A percentile compares a stretch with the other conserved stretches of the same genome.
phyloP scores from a whole-genome alignment of 1,284 basidiomycete species.

The Athelia psychrophila region DNA sequence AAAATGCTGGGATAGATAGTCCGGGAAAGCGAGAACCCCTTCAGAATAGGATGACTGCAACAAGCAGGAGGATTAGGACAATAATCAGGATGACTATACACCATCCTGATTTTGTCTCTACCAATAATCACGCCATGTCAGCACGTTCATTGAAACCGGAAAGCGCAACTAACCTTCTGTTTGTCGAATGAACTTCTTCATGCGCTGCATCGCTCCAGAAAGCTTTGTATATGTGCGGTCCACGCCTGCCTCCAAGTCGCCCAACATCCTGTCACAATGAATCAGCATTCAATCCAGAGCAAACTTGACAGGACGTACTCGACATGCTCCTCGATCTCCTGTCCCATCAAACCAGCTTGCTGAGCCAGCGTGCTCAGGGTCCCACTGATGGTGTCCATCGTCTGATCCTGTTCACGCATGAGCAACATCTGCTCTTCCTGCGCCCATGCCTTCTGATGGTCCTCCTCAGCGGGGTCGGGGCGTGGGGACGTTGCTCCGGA shows the following conservation, averaged over 20 bases:
- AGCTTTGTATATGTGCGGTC: conserved; percentile 75
- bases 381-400: conserved; percentile 82
- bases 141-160: neutral
- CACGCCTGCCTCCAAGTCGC: conserved; percentile 75
- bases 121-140: conserved; percentile 1
- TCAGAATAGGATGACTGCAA: conserved; percentile 50
- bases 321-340: conserved; percentile 84
- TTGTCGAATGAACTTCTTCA: conserved; percentile 80
- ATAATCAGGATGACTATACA: conserved; percentile 57
- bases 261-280: conserved; percentile 62
- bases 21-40: neutral
- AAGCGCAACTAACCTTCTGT: conserved; percentile 64
- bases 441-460: conserved; percentile 77
- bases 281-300: neutral
- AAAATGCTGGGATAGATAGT: no score
- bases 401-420: conserved; percentile 74
- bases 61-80: conserved; percentile 44
- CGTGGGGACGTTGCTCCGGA: conserved; percentile 9
- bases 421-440: conserved; percentile 84
- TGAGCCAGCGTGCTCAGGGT: conserved; percentile 78
- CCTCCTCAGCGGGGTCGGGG: conserved; percentile 34
- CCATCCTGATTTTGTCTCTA: conserved; percentile 74
- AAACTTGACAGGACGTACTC: conserved; percentile 52
- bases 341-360: conserved; percentile 89
- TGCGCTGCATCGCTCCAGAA: conserved; percentile 61